Evolutionary conservation across 164 flowering plant genomes (phyloP), one percentile per base, ranked within the genome.

Genomic region (Brasenia schreberi): DNA sequence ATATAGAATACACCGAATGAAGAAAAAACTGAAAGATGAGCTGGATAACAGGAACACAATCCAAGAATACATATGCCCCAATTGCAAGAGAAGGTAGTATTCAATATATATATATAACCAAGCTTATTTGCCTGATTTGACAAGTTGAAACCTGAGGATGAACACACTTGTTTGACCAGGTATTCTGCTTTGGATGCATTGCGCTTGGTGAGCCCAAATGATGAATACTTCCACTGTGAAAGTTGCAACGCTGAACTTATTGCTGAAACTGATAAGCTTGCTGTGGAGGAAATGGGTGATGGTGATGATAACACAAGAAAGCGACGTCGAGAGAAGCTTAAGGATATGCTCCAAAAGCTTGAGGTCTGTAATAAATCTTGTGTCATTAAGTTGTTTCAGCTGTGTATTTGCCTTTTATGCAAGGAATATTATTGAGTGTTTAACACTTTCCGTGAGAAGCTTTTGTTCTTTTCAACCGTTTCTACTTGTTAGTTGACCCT

Each of bases 291-390:
- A 67, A 79, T 76, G 71, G 95, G 87, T 53, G 97, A 95, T 78
- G 91, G 92, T 59, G 97, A 90, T 80, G 97, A 95, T 67, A 92
- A 88, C 78, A 97, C 92, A 27, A 82, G 96, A 71, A 83, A 86
- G 70, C 76, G 92, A 43, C 80, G 90, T 19, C 94, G 85, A 70
- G 97, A 95, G 72, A 88, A 90, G 59, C 72, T 92, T 58, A 86
- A 81, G 69, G 87, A 84, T 68, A 77, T 84, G 88, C 95, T 95
- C 71, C 85, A 87, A 67, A 92, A 80, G 70, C 75, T 92, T 83
- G 97, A 92, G 88, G 99, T 94, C 19, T 64, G 68, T 42, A 33
- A 56, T 63, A 64, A 45, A 52, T 6, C 17, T 65, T 61, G n/a
- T 58, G 65, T 19, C 65, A 67, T 23, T 65, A 14, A 61, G 43